Conservation (phyloP, 306 rosid species). For the Prinsepia uniflora region DNA sequence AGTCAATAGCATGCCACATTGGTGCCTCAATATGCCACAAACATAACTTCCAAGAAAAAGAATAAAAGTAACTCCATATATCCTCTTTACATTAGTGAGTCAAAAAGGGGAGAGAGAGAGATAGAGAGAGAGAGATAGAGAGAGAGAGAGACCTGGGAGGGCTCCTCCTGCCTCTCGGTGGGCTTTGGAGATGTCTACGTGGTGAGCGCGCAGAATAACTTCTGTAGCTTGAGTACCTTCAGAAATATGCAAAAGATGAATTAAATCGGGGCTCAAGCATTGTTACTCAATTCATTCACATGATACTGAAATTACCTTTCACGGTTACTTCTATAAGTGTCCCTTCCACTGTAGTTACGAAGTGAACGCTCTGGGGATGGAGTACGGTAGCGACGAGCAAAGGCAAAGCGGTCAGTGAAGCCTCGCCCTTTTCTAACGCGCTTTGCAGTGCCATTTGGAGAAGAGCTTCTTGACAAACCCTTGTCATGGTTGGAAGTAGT, state of each 20-base stretch:
- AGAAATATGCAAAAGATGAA: slow-evolving; percentile 25
- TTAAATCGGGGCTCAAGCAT: slow-evolving; percentile 9
- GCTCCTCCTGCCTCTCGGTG: slow-evolving; percentile 61
- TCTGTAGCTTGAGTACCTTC: slow-evolving; percentile 68
- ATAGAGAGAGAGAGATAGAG: slow-evolving; percentile 19
- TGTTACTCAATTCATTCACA: slow-evolving; percentile 1
- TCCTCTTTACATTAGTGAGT: not conserved
- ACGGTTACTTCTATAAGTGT: slow-evolving; percentile 50
- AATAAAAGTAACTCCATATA: not conserved
- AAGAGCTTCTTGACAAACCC: slow-evolving; percentile 62
- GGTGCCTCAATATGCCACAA: not conserved
- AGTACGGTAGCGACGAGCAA: slow-evolving; percentile 86
- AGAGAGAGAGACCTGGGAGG: slow-evolving; percentile 61
- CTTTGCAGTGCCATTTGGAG: slow-evolving; percentile 76
- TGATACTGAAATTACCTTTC: slow-evolving; percentile 53
- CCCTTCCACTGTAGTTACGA: slow-evolving; percentile 49
- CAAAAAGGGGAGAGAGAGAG: not conserved
- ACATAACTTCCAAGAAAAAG: not conserved
- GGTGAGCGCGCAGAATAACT: slow-evolving; percentile 59
- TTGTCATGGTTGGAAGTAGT: slow-evolving; percentile 42
- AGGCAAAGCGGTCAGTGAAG: slow-evolving; percentile 83
- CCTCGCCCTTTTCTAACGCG: slow-evolving; percentile 97
- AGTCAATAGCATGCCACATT: not conserved
- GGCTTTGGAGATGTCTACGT: slow-evolving; percentile 58
- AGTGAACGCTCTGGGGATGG: slow-evolving; percentile 78